Percentiles rank a stretch among this genome's conserved stretches.
Evolutionary conservation across 2,329 filamentous ascomycete genomes (phyloP).

Genomic region (Didymella pomorum): DNA sequence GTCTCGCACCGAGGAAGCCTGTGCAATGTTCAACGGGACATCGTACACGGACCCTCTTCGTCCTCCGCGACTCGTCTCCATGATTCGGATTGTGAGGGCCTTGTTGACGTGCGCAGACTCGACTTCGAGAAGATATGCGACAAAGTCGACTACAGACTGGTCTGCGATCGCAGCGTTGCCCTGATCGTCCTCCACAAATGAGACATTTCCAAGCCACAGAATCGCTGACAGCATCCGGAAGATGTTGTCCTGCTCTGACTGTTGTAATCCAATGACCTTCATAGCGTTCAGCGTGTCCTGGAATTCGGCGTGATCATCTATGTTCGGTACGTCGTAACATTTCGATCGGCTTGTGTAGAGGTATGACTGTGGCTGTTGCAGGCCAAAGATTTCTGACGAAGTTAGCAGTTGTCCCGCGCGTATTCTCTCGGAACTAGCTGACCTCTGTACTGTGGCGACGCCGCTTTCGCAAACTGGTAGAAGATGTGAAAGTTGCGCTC

Average conservation of each 20-base stretch:
- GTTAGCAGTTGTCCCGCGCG: conserved; percentile 23
- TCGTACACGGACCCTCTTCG: conserved; percentile 73
- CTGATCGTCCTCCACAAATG: conserved; percentile 86
- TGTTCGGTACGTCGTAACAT: conserved; percentile 91
- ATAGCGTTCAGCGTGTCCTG: conserved; percentile 92
- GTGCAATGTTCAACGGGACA: conserved; percentile 83
- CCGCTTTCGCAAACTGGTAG: conserved; percentile 97
- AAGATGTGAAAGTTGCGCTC: conserved; percentile 99
- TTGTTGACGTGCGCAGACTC: conserved; percentile 81
- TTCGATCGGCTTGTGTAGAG: conserved; percentile 93
- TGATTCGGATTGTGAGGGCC: conserved; percentile 86
- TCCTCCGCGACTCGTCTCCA: conserved; percentile 74
- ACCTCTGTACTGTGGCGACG: conserved; percentile 81
- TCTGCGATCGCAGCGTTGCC: conserved; percentile 89
- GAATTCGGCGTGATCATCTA: conserved; percentile 90
- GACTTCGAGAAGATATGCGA: conserved; percentile 92
- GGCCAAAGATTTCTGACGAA: conserved; percentile 74
- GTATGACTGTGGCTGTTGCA: conserved; percentile 92
- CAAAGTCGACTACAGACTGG: conserved; percentile 90
- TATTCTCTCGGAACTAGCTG: conserved; percentile 21
- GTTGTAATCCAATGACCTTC: conserved; percentile 87
- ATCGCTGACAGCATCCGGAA: conserved; percentile 94
- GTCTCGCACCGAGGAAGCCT: conserved; percentile 87
- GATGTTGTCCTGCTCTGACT: conserved; percentile 92
- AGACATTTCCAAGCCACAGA: conserved; percentile 93